Percentiles rank a stretch among this genome's conserved stretches.
Evolutionary conservation across 2,329 filamentous ascomycete species (phyloP).

Genomic region (Cytospora chrysosperma): DNA sequence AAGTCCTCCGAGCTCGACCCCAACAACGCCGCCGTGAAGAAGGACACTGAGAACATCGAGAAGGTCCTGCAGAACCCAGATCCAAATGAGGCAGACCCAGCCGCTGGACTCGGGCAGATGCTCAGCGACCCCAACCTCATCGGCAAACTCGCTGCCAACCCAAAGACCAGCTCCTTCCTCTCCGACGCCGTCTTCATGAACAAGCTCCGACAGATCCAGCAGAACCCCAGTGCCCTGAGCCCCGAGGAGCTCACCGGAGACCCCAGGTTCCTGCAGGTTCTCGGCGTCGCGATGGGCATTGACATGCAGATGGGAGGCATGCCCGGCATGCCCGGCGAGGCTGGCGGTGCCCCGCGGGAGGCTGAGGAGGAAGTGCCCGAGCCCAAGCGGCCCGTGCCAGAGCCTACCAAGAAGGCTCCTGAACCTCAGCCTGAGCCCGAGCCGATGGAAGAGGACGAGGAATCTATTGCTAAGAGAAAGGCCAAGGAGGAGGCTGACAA

Average conservation of each 20-base stretch:
- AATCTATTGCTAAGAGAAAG: constrained; percentile 79
- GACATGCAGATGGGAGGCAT: constrained; percentile 70
- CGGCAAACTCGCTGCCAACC: constrained; percentile 88
- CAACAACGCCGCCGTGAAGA: constrained; percentile 88
- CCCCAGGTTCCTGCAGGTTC: constrained; percentile 87
- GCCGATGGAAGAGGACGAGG: constrained; percentile 72
- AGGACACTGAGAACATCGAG: constrained; percentile 79
- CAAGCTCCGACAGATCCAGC: constrained; percentile 78
- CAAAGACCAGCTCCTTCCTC: constrained; percentile 82
- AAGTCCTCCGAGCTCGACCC: constrained; percentile 92
- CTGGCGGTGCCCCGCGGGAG: constrained; percentile 44
- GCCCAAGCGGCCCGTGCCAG: constrained; percentile 41
- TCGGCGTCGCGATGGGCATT: constrained; percentile 89
- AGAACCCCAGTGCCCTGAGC: constrained; percentile 67
- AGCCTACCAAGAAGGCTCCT: constrained; percentile 56
- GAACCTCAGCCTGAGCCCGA: constrained; percentile 62
- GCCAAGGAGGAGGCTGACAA: constrained; percentile 91
- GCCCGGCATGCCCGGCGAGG: constrained; percentile 34
- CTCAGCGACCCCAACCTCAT: constrained; percentile 91
- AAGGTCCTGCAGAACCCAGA: constrained; percentile 68
- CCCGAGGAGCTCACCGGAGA: constrained; percentile 82
- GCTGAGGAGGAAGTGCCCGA: constrained; percentile 81
- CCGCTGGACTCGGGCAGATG: constrained; percentile 80
- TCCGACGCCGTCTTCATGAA: constrained; percentile 85
- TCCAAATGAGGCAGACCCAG: constrained; percentile 58